Percentiles rank a stretch among this genome's conserved stretches.
Conservation (phyloP, 1,284 basidiomycete genomes). For the Puccinia triticina region DNA sequence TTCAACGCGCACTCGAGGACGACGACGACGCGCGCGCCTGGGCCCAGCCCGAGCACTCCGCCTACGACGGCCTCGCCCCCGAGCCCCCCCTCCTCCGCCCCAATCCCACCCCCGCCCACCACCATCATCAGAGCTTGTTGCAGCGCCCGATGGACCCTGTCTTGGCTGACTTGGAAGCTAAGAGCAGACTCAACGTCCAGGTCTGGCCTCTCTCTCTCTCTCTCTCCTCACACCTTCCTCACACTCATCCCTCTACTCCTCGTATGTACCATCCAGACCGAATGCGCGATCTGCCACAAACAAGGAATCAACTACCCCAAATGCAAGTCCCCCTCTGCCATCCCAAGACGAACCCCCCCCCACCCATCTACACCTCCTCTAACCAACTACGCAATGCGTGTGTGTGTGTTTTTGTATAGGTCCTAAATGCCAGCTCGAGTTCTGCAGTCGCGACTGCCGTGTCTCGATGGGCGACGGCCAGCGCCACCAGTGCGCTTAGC, state of each 20-base stretch:
- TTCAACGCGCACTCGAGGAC: constrained; percentile 18
- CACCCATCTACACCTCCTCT: background rate
- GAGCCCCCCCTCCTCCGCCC: background rate
- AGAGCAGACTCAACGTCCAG: constrained; percentile 35
- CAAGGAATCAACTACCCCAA: constrained; percentile 30
- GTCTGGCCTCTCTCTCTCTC: background rate
- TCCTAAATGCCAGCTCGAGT: constrained; percentile 38
- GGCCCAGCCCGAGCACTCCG: constrained; percentile 13
- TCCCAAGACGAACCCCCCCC: background rate
- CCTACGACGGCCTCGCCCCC: too few relatives aligned
- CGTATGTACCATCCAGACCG: background rate
- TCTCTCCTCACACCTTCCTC: background rate
- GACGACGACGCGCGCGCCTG: constrained; percentile 10
- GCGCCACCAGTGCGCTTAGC: background rate
- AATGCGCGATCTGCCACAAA: constrained; percentile 25
- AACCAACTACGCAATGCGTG: background rate
- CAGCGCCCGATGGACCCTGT: constrained; percentile 14
- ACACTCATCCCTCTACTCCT: background rate
- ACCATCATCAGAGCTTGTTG: background rate
- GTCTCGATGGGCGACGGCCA: constrained; percentile 12
- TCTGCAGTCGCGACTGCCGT: constrained; percentile 25
- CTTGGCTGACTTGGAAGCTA: constrained; percentile 23
- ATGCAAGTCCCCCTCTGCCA: background rate
- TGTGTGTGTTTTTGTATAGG: background rate
- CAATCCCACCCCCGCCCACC: background rate